Base-by-base conservation (phyloP, 2,329 filamentous ascomycete genomes). In the Colletotrichum paranaense region DNA sequence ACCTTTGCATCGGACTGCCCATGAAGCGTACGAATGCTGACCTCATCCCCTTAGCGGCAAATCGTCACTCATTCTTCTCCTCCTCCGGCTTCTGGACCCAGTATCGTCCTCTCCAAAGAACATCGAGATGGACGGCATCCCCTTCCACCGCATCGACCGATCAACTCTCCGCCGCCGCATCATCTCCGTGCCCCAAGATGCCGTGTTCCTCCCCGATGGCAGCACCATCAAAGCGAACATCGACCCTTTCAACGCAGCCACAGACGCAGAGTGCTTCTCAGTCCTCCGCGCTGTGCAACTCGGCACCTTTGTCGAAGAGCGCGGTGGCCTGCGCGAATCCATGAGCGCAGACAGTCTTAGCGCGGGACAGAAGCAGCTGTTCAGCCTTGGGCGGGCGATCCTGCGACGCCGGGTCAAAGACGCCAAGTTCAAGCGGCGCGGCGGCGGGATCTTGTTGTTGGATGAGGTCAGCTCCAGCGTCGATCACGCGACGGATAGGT, bases 331-430 rank as follows among this genome's bases (percentile, higher is more conserved):
- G 0, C 67, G 73, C 8, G 77, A 75, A 1, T 74, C 68, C n/a
- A 82, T 90, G 63, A 81, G 83, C 26, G 80, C 83, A 3, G 81
- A 86, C 16, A 82, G 83, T 64, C 81, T 90, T 6, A 87, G 84
- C 9, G 86, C 88, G 68, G 90, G 90, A 0, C 89, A 92, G 77
- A 84, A 85, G 62, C 90, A 92, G 77, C 83, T 92, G 1, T 90
- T 92, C 77, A 90, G 87, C 76, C 82, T 92, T 9, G 90, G 88
- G 1, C 80, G 89, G 5, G 90, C 88, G 0, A 82, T 91, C 38
- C 79, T 92, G 19, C 80, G 85, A 1, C 73, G 77, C 1, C 60
- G 76, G 22, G 81, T 84, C 2, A 85, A 88, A 74, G 69, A 65
- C 6, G 63, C 63, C 9, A 52, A 30, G 52, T 73, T 19, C 32